Evolutionary conservation across 306 rosid genomes (phyloP).

Genomic region (Abrus precatorius): DNA sequence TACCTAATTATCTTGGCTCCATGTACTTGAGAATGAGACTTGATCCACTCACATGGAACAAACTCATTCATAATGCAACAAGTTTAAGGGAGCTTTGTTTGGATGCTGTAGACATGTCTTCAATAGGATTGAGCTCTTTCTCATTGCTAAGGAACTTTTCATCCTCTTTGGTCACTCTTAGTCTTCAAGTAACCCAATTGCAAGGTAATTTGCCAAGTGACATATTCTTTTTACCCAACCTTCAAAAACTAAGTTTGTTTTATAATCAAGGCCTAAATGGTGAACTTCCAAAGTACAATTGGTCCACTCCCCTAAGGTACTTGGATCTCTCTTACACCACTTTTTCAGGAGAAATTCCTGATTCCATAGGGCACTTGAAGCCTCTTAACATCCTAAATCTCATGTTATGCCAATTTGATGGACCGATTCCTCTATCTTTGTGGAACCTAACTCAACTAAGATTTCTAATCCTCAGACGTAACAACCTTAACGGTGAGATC

Average conservation of each 20-base stretch:
- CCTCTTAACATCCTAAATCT: background rate
- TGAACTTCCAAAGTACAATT: slow-evolving; percentile 32
- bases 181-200: background rate
- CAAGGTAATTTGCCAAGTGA: slow-evolving; percentile 5
- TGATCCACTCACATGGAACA: slow-evolving; percentile 34
- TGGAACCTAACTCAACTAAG: slow-evolving; percentile 41
- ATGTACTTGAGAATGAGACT: background rate
- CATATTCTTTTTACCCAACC: background rate
- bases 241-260: background rate
- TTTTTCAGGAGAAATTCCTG: slow-evolving; percentile 25
- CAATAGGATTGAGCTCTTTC: background rate
- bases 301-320: background rate
- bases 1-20: background rate
- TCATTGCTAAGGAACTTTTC: slow-evolving; percentile 15
- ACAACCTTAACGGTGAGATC: slow-evolving; percentile 39
- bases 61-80: slow-evolving; percentile 37
- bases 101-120: background rate
- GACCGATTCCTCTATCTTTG: background rate
- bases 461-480: rapidly evolving
- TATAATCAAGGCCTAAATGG: background rate
- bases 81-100: slow-evolving; percentile 20
- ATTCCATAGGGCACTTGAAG: background rate
- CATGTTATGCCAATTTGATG: background rate
- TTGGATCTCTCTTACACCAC: background rate
- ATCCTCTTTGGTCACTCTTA: slow-evolving; percentile 16